Percentiles rank a stretch among this genome's conserved stretches.
Conservation (phyloP, 1,139 yeast species). For the Blastobotrys petasosporus region DNA sequence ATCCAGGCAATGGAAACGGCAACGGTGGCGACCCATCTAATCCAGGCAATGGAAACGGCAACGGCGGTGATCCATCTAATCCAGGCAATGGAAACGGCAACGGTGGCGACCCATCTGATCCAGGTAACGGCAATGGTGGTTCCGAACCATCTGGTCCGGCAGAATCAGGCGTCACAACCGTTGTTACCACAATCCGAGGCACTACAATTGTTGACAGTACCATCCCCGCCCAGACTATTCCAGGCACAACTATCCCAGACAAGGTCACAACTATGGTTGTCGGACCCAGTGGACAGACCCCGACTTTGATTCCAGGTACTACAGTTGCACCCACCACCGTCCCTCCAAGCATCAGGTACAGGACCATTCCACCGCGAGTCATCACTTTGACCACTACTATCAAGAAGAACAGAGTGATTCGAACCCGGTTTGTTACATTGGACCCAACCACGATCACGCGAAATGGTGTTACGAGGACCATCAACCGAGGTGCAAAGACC, state of each 20-base stretch:
- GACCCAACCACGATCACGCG: too few relatives aligned
- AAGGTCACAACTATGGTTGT: too few relatives aligned
- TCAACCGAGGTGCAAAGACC: too few relatives aligned
- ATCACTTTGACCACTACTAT: conserved; percentile 15
- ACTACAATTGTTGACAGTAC: conserved; percentile 12
- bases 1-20: too few relatives aligned
- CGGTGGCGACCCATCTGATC: neutral
- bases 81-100: neutral
- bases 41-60: too few relatives aligned
- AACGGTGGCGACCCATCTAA: too few relatives aligned
- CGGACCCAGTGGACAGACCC: too few relatives aligned
- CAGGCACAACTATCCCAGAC: conserved; percentile 11
- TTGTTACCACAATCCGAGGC: conserved; percentile 17
- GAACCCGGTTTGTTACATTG: too few relatives aligned
- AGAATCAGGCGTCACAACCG: conserved; percentile 15
- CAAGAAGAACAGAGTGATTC: neutral
- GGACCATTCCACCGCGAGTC: conserved; percentile 13
- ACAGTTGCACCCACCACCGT: too few relatives aligned
- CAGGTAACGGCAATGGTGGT: neutral
- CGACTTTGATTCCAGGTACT: too few relatives aligned
- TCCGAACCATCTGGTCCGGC: conserved; percentile 7
- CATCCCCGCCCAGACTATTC: conserved; percentile 10
- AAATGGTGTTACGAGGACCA: too few relatives aligned
- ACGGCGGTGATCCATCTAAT: too few relatives aligned
- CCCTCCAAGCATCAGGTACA: neutral